phyloP scores from a whole-genome alignment of 2,329 filamentous ascomycete genomes.

The Cadophora gregata region DNA sequence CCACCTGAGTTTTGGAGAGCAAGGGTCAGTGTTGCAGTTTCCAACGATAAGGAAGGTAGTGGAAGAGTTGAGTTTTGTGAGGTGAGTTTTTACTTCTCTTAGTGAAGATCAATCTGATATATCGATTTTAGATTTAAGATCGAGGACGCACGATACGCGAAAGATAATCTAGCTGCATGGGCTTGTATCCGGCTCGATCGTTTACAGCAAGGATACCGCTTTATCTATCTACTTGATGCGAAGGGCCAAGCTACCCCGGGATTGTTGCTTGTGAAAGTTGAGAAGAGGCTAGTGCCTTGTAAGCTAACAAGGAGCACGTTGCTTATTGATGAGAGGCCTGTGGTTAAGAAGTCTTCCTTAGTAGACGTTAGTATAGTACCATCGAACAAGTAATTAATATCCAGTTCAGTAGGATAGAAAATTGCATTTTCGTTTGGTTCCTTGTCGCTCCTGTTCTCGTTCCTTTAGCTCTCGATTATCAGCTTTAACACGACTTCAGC shows the following conservation, averaged over 20 bases:
- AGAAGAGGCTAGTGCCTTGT: constrained; percentile 53
- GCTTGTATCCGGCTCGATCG: constrained; percentile 86
- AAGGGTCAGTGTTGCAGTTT: constrained; percentile 63
- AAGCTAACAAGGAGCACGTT: constrained; percentile 4
- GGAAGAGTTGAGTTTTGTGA: constrained; percentile 74
- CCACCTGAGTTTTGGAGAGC: constrained; percentile 66
- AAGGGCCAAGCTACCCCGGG: constrained; percentile 71
- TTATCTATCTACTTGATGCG: constrained; percentile 76
- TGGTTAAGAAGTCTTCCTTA: not conserved
- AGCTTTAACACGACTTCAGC: no score
- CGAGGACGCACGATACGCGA: constrained; percentile 82
- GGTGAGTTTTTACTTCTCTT: constrained; percentile 55
- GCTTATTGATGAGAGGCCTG: constrained; percentile 1
- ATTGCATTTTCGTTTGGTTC: no score
- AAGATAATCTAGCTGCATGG: constrained; percentile 85
- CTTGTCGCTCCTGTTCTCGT: no score
- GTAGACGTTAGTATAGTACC: no score
- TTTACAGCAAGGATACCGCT: constrained; percentile 74
- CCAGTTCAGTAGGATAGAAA: no score
- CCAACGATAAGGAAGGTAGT: constrained; percentile 62
- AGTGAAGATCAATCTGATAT: no score
- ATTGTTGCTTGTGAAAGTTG: constrained; percentile 74
- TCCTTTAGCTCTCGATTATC: no score
- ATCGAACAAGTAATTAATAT: no score
- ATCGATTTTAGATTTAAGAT: constrained; percentile 81